Conservation (phyloP, 129 eudicot genomes). For the Cynara cardunculus region DNA sequence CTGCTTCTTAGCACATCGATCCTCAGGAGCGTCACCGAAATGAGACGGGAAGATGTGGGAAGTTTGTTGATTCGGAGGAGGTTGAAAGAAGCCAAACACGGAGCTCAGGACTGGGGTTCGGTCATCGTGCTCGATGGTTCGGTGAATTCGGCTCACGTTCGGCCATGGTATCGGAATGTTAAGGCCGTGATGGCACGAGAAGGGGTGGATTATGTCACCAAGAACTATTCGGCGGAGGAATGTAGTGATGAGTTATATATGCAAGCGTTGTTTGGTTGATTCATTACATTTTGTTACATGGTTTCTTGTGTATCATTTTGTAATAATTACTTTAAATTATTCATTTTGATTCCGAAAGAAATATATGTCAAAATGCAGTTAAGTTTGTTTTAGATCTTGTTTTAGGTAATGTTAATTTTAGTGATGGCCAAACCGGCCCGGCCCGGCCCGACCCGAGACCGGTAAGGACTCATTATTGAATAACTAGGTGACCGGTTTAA, state of each 20-base stretch:
- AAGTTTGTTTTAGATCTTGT: neutral
- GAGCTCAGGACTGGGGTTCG: slow-evolving; percentile 88
- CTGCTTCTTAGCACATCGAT: slow-evolving; percentile 52
- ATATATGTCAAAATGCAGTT: neutral
- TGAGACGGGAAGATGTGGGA: slow-evolving; percentile 71
- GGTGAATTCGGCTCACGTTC: slow-evolving; percentile 39
- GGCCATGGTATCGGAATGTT: slow-evolving; percentile 83
- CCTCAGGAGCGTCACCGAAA: slow-evolving; percentile 63
- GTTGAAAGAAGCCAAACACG: slow-evolving; percentile 56
- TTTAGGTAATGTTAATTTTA: too few relatives aligned
- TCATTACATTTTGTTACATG: neutral
- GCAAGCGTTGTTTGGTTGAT: slow-evolving; percentile 47
- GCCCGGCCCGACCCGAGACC: too few relatives aligned
- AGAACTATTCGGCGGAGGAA: slow-evolving; percentile 61
- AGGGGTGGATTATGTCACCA: slow-evolving; percentile 33
- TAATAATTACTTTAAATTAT: neutral
- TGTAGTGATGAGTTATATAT: slow-evolving; percentile 83
- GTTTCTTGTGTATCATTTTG: neutral
- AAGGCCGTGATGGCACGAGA: slow-evolving; percentile 47
- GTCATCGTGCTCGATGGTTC: slow-evolving; percentile 45
- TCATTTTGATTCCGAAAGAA: neutral
- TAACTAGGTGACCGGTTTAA: too few relatives aligned
- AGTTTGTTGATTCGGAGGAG: slow-evolving; percentile 63
- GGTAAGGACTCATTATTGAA: too few relatives aligned
- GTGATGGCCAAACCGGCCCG: too few relatives aligned